These are phyloP conservation scores for Phylloporus scabripes DNA, from an alignment of 768 basidiomycete species.

Conservation along the genomic window DNA sequence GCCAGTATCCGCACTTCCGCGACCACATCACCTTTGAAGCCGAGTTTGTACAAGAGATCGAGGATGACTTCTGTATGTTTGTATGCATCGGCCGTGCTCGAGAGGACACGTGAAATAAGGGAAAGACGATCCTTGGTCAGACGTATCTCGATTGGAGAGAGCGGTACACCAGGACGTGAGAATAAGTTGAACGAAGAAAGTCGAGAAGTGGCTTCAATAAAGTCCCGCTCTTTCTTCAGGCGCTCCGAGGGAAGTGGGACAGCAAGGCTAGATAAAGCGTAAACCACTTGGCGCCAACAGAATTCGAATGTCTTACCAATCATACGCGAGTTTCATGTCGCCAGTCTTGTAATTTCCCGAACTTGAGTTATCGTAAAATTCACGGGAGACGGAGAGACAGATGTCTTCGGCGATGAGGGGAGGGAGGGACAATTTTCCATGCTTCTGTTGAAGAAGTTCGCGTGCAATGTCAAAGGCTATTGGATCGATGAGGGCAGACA, in stretches of 20 bases:
- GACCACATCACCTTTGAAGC: conserved; percentile 62
- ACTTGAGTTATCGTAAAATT: conserved; percentile 93
- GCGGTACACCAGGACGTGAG: conserved; percentile 66
- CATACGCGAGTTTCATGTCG: conserved; percentile 95
- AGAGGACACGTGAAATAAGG: conserved; percentile 81
- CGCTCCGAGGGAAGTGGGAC: conserved; percentile 63
- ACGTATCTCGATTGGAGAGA: conserved; percentile 91
- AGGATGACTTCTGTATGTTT: conserved; percentile 89
- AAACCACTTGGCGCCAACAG: not conserved
- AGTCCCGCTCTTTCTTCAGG: conserved; percentile 71
- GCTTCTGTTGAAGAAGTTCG: conserved; percentile 47
- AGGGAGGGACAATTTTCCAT: conserved; percentile 44
- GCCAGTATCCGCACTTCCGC: conserved; percentile 79
- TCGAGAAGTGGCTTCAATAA: conserved; percentile 96
- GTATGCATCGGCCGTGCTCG: conserved; percentile 81
- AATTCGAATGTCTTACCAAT: conserved; percentile 55
- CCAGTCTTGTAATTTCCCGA: conserved; percentile 89
- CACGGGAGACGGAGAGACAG: conserved; percentile 73
- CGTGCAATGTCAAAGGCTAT: conserved; percentile 67
- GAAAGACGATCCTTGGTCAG: conserved; percentile 84
- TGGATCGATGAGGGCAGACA: conserved; percentile 7
- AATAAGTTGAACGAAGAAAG: conserved; percentile 88
- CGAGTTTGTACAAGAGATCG: conserved; percentile 85
- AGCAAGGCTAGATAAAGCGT: conserved; percentile 51
- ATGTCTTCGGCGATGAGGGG: conserved; percentile 61